Conservation (phyloP, 345 rosid species). For the Triadica sebifera region DNA sequence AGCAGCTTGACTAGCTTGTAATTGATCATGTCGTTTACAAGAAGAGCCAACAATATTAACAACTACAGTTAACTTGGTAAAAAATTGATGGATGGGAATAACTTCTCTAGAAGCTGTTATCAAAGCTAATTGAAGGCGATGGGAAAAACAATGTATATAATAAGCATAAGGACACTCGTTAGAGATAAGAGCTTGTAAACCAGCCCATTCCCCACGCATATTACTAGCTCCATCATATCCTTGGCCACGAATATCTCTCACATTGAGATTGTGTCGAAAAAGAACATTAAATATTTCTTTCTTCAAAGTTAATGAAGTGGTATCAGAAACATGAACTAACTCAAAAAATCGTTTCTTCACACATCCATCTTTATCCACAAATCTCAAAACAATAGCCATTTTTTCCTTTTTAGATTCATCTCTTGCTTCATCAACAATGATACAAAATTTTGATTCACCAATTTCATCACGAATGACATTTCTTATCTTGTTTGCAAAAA, state of each 20-base stretch:
- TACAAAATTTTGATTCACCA: too few relatives aligned
- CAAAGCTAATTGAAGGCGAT: not conserved
- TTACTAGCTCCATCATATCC: not conserved
- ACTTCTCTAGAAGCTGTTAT: not conserved
- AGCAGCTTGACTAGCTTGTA: not conserved
- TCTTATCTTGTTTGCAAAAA: too few relatives aligned
- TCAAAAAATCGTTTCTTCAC: not conserved
- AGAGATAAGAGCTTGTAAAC: not conserved
- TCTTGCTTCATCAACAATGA: too few relatives aligned
- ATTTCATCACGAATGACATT: too few relatives aligned
- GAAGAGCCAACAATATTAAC: not conserved
- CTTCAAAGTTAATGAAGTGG: not conserved
- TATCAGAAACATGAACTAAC: not conserved
- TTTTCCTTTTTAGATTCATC: too few relatives aligned
- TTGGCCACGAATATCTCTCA: not conserved
- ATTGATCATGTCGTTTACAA: not conserved
- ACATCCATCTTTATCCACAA: too few relatives aligned
- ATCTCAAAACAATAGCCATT: too few relatives aligned
- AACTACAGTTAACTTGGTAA: not conserved
- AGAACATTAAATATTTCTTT: not conserved
- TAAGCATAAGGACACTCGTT: not conserved
- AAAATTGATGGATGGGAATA: not conserved
- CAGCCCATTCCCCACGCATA: not conserved
- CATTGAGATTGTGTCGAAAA: not conserved
- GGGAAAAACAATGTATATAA: not conserved